Evolutionary conservation across 2,329 filamentous ascomycete genomes (phyloP).

Genomic region (Beauveria medogensis): DNA sequence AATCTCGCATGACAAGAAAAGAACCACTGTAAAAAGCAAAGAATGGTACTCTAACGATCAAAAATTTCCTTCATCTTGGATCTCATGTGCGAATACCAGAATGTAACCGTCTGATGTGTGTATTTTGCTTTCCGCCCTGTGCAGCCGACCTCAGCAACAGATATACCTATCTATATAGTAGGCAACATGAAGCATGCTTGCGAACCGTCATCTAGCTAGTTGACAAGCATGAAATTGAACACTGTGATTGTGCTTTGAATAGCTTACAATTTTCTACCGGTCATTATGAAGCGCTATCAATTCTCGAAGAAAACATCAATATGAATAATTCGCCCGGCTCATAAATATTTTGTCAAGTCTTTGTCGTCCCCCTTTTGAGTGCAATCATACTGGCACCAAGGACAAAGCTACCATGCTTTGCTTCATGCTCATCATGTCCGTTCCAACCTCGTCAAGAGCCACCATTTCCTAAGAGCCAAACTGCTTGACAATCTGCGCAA

Average conservation of each 20-base stretch:
- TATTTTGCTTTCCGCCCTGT: too few relatives aligned
- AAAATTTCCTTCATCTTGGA: too few relatives aligned
- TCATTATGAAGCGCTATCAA: background rate
- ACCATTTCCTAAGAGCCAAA: conserved; percentile 26
- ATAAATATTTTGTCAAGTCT: background rate
- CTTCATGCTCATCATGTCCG: background rate
- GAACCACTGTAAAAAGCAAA: too few relatives aligned
- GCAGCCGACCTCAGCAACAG: too few relatives aligned
- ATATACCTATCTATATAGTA: too few relatives aligned
- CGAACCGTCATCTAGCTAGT: too few relatives aligned
- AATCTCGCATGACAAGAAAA: too few relatives aligned
- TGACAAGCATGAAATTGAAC: too few relatives aligned
- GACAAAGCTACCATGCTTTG: background rate
- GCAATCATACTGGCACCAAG: background rate
- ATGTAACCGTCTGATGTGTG: too few relatives aligned
- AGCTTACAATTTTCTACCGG: background rate
- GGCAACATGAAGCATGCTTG: too few relatives aligned
- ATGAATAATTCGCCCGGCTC: background rate
- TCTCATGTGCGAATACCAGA: too few relatives aligned
- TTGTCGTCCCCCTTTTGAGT: background rate
- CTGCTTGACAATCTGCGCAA: conserved; percentile 66
- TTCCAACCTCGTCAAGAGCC: background rate
- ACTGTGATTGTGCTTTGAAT: background rate
- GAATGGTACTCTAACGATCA: too few relatives aligned
- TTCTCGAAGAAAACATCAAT: background rate